Evolutionary conservation across 192 early-diverging fungal species (phyloP).

Genomic region (Nowakowskiella sp.): DNA sequence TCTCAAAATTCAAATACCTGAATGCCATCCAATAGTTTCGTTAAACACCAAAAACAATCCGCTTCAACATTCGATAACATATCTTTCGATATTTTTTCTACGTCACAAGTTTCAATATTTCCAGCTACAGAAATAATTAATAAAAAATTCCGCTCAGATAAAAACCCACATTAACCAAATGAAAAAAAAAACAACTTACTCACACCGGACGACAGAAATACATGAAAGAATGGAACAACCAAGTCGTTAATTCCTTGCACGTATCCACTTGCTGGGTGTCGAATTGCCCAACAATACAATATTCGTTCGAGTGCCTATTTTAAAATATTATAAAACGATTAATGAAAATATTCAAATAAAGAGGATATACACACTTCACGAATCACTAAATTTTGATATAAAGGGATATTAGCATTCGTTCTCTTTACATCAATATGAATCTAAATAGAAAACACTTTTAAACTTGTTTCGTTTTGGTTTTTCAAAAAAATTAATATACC

Average conservation of each 20-base stretch:
- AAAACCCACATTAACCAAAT: conserved; percentile 12
- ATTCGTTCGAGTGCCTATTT: conserved; percentile 77
- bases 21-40: conserved; percentile 92
- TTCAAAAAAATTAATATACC: conserved; percentile 31
- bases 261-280: conserved; percentile 97
- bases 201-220: conserved; percentile 71
- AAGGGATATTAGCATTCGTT: conserved; percentile 73
- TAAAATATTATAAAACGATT: neutral
- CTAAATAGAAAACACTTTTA: conserved; percentile 18
- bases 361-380: conserved; percentile 52
- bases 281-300: conserved; percentile 93
- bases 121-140: conserved; percentile 16
- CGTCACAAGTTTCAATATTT: conserved; percentile 35
- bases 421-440: conserved; percentile 93
- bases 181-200: conserved; percentile 30
- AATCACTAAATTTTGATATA: conserved; percentile 74
- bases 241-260: conserved; percentile 99
- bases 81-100: conserved; percentile 31
- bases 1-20: conserved; percentile 44
- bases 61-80: conserved; percentile 74
- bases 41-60: conserved; percentile 95
- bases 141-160: neutral
- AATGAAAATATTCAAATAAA: neutral
- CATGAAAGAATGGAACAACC: conserved; percentile 90
- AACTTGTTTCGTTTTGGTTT: no score